phyloP scores from a whole-genome alignment of 2,329 filamentous ascomycete genomes.

The Trichoderma citrinoviride region DNA sequence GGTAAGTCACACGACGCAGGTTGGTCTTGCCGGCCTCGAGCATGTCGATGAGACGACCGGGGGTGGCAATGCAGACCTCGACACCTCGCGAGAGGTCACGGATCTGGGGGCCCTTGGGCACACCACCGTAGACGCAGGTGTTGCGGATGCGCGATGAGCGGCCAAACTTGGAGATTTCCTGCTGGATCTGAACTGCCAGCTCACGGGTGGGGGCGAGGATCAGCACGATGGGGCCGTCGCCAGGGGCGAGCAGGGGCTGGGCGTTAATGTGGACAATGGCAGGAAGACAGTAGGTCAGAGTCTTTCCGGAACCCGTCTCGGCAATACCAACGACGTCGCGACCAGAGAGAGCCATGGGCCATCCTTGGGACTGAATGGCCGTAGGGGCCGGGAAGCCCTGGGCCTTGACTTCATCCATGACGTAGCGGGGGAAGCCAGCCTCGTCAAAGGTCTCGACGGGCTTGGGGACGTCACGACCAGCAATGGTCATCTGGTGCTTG shows the following conservation, averaged over 20 bases:
- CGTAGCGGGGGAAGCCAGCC: slow-evolving; percentile 93
- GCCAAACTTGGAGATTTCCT: slow-evolving; percentile 98
- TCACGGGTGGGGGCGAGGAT: slow-evolving; percentile 96
- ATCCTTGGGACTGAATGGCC: slow-evolving; percentile 95
- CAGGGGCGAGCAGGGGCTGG: slow-evolving; percentile 89
- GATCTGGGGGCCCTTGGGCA: slow-evolving; percentile 95
- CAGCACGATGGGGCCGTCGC: slow-evolving; percentile 94
- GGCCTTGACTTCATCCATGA: slow-evolving; percentile 97
- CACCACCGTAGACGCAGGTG: slow-evolving; percentile 98
- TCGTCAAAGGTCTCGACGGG: slow-evolving; percentile 97
- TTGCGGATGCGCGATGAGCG: slow-evolving; percentile 97
- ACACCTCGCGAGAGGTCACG: slow-evolving; percentile 92
- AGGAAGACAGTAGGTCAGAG: slow-evolving; percentile 94
- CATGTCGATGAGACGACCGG: slow-evolving; percentile 97
- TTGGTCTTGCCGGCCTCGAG: slow-evolving; percentile 97
- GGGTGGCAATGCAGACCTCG: slow-evolving; percentile 97
- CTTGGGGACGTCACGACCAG: slow-evolving; percentile 79
- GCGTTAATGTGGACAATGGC: slow-evolving; percentile 99
- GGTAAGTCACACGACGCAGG: slow-evolving; percentile 93
- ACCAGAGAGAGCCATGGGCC: slow-evolving; percentile 98
- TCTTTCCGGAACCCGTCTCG: slow-evolving; percentile 99
- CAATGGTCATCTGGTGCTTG: slow-evolving; percentile 78
- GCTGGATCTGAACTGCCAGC: slow-evolving; percentile 96
- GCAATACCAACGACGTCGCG: slow-evolving; percentile 98
- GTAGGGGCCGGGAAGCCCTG: slow-evolving; percentile 94